phyloP scores from a whole-genome alignment of 2,329 filamentous ascomycete genomes.

The Colletotrichum sp. region DNA sequence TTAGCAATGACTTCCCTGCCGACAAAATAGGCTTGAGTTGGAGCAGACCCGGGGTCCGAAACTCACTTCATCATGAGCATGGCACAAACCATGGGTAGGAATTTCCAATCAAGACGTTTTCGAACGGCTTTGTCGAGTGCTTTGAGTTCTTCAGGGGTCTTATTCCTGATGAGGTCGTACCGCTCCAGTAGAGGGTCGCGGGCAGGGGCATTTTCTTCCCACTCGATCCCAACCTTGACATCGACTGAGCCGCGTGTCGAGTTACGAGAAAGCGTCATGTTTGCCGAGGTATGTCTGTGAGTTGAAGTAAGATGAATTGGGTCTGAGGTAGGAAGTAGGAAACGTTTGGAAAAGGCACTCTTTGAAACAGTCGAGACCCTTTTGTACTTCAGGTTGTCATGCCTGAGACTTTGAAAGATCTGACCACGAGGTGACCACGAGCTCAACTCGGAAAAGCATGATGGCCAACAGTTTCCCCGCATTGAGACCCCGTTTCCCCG shows the following conservation, averaged over 20 bases:
- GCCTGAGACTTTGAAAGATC: background rate
- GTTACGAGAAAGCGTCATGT: background rate
- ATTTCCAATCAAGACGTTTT: constrained; percentile 31
- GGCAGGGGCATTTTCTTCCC: background rate
- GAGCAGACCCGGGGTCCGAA: background rate
- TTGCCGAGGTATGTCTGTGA: background rate
- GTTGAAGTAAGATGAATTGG: background rate
- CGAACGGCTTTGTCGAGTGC: constrained; percentile 26
- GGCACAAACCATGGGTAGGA: constrained; percentile 28
- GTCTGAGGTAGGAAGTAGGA: background rate
- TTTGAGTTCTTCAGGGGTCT: constrained; percentile 26
- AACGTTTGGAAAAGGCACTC: background rate
- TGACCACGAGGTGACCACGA: background rate
- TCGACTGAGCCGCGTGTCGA: constrained; percentile 1
- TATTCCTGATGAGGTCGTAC: constrained; percentile 21
- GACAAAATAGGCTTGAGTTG: background rate
- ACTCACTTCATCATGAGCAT: constrained; percentile 37
- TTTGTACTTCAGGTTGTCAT: background rate
- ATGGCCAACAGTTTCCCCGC: background rate
- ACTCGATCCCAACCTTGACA: background rate
- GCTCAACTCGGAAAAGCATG: background rate
- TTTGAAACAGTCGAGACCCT: background rate
- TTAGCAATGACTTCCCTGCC: background rate
- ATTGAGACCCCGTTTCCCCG: background rate
- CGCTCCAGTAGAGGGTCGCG: constrained; percentile 11